Conservation (phyloP, 306 rosid genomes). For the Albizia julibrissin region DNA sequence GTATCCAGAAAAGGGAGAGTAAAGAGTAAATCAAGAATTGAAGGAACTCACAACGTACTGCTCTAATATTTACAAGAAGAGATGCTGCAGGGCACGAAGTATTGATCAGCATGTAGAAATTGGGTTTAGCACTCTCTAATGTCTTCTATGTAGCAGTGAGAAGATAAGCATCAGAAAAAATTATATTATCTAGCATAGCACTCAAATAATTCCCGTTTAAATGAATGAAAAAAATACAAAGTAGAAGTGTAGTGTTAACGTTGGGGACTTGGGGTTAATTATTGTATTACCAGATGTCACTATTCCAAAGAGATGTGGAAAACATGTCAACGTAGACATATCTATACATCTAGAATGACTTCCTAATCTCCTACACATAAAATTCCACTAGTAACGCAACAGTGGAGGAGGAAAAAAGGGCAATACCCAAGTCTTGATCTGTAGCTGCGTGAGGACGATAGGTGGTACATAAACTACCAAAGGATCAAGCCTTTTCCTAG, state of each 20-base stretch:
- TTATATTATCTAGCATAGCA: neutral
- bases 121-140: constrained; percentile 65
- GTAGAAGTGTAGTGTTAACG: neutral
- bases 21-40: constrained; percentile 12
- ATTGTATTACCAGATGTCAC: constrained; percentile 16
- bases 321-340: neutral
- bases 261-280: neutral
- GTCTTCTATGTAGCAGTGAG: constrained; percentile 49
- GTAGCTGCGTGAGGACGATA: constrained; percentile 77
- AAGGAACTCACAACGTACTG: constrained; percentile 55
- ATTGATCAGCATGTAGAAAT: constrained; percentile 70
- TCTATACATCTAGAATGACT: constrained; percentile 4
- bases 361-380: neutral
- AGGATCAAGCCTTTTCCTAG: constrained; percentile 85
- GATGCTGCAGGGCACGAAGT: constrained; percentile 90
- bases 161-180: constrained; percentile 26
- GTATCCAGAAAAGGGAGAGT: constrained; percentile 11
- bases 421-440: constrained; percentile 78
- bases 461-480: constrained; percentile 83
- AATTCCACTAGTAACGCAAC: neutral
- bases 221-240: neutral
- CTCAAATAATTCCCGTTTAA: constrained; percentile 4
- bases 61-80: constrained; percentile 82
- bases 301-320: constrained; percentile 7
- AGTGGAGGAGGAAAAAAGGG: constrained; percentile 1